Percentiles rank a stretch among this genome's conserved stretches.
phyloP scores from a whole-genome alignment of 75 land plant species.

The Cunninghamia lanceolata region DNA sequence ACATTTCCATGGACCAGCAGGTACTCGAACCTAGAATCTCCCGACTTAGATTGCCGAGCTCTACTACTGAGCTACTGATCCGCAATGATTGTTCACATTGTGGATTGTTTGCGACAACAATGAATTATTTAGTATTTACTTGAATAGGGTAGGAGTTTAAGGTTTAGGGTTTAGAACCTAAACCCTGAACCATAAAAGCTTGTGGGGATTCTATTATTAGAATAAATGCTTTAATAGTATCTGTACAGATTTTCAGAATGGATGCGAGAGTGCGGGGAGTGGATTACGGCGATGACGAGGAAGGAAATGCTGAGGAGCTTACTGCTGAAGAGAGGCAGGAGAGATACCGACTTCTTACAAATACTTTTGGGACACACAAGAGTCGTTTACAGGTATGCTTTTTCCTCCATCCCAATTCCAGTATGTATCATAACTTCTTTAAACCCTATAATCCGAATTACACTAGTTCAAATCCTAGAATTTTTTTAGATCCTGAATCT shows the following conservation, averaged over 20 bases:
- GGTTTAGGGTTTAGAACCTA: neutral
- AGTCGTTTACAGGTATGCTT: neutral
- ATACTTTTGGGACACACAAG: conserved; percentile 67
- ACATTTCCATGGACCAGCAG: too few relatives aligned
- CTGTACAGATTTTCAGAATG: conserved; percentile 75
- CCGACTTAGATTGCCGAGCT: too few relatives aligned
- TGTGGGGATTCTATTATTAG: neutral
- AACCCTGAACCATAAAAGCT: neutral
- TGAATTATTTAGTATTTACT: neutral
- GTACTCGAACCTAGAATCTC: too few relatives aligned
- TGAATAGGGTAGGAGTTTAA: neutral
- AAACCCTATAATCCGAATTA: neutral
- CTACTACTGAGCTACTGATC: too few relatives aligned
- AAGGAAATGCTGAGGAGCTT: conserved; percentile 21
- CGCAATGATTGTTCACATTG: too few relatives aligned
- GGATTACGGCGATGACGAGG: conserved; percentile 18
- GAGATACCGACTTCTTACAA: conserved; percentile 35
- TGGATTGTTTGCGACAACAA: too few relatives aligned
- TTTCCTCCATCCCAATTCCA: neutral
- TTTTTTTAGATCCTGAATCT: neutral
- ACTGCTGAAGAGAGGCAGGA: conserved; percentile 20
- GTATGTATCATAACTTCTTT: neutral
- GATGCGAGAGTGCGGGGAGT: conserved; percentile 67
- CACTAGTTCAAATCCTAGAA: neutral
- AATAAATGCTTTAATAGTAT: neutral